phyloP scores from a whole-genome alignment of 257 asterid species.

The Gynochthodes officinalis region DNA sequence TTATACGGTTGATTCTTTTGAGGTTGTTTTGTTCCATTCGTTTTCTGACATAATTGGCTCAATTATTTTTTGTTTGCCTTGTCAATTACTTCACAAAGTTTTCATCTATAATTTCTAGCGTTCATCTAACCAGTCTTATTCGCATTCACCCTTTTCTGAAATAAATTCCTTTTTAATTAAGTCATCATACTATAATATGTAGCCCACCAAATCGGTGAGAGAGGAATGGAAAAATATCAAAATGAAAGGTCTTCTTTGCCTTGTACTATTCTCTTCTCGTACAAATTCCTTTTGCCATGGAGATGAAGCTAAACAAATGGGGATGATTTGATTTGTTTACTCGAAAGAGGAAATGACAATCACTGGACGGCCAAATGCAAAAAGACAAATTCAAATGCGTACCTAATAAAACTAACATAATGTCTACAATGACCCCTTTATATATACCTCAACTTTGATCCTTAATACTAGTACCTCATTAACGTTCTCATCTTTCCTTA shows the following conservation, averaged over 20 bases:
- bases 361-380: not conserved
- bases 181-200: not conserved
- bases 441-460: not conserved
- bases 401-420: not conserved
- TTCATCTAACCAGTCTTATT: not conserved
- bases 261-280: not conserved
- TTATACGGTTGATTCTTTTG: not conserved
- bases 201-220: not conserved
- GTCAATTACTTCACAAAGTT: too few relatives aligned
- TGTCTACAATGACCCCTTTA: not conserved
- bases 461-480: not conserved
- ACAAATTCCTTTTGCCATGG: too few relatives aligned
- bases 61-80: not conserved
- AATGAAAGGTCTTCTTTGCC: not conserved
- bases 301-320: not conserved
- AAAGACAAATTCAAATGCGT: not conserved
- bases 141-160: slow-evolving; percentile 1
- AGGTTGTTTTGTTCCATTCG: too few relatives aligned
- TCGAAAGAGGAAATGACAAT: not conserved
- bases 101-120: not conserved
- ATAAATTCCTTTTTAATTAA: not conserved
- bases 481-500: not conserved
- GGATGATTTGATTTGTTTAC: not conserved
- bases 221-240: not conserved
- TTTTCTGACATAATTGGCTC: not conserved